Base-by-base conservation (phyloP, 768 basidiomycete species). In the Ephemerocybe angulata region DNA sequence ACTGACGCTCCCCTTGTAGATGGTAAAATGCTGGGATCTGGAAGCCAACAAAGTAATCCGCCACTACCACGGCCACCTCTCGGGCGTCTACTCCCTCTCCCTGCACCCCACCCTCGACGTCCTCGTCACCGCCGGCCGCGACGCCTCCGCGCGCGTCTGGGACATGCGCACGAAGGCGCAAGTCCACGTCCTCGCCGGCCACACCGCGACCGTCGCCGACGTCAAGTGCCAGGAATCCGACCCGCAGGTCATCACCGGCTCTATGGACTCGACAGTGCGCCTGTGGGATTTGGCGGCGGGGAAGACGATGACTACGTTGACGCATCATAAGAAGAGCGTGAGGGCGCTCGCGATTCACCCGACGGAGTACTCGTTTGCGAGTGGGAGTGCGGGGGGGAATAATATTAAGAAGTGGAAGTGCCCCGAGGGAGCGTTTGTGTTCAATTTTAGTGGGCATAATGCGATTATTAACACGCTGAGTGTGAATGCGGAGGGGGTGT, bases 331-430 rank as follows among this genome's bases (percentile, higher is more conserved):
- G 73, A 99, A 99, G 71, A 93, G 90, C 13, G 93, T 99, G 2
- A 86, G 97, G 54, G 85, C 96, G 0, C 79, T 99, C 46, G 90
- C 96, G 4, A 86, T 99, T 53, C 95, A 98, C 67, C 96, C 96
- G 1, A 93, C 91, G 3, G 97, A 98, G 64, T 98, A 94, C 75
- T 90, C 88, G 29, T 99, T 99, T 65, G 97, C 94, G 2, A 89
- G 88, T 3, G 97, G 90, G 47, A 94, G 92, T 24, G 90, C 96
- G 0, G 97, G 97, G n/a, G 97, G 95, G 0, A 98, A 98, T 76
- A 98, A 98, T 70, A 98, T 99, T 76, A 99, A 99, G 68, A 98
- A 98, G 70, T 99, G 96, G 96, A 97, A 96, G 64, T 98, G 93
- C 63, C 97, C 97, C 4, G 93, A 98, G 59, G 97, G 97, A 43